Base-by-base conservation (phyloP, 768 basidiomycete genomes). In the Gymnopilus junonius region DNA sequence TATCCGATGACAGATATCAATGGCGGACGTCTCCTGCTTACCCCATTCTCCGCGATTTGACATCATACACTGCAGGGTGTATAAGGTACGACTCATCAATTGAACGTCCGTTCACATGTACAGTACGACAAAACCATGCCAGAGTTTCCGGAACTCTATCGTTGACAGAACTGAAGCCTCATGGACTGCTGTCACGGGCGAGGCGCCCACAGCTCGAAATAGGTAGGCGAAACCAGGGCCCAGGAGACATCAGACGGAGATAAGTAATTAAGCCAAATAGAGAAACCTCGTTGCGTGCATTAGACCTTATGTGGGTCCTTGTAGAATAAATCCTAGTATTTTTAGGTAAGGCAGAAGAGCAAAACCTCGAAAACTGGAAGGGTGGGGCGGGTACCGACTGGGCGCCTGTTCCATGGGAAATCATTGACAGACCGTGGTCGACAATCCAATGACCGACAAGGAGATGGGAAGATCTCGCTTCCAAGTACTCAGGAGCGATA, bases 181-280 rank as follows among this genome's bases (percentile, higher is more conserved):
- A 42, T 39, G 34, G 11, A 12, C 2, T 55, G 34, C 39, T 14
- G 8, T 23, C 35, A 37, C 20, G 21, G 15, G 39, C 54, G 34
- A 42, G 53, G 39, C 54, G 39, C 54, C 54, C 54, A 55, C 54
- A 55, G 35, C 54, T 34, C 37, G 21, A 55, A 39, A 55, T 42
- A 39, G 21, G 5, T 20, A 23, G n/a, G 39, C 14, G 31, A 29
- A 29, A 55, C 35, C 21, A 55, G 32, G 15, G 20, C 37, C 35
- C 21, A 55, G 32, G 15, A 25, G 21, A 39, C 14, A 20, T 21
- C 23, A 55, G 27, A 55, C 54, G 54, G 54, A 55, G 54, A 55
- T 55, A 55, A 55, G 35, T 5, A 55, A 4, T 35, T 25, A 37
- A 15, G 14, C 14, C 54, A 39, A 23, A 55, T 32, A 8, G 8